A percentile compares a stretch with the other conserved stretches of the same genome.
phyloP scores from a whole-genome alignment of 2,329 filamentous ascomycete species.

The Hymenoscyphus occultus region DNA sequence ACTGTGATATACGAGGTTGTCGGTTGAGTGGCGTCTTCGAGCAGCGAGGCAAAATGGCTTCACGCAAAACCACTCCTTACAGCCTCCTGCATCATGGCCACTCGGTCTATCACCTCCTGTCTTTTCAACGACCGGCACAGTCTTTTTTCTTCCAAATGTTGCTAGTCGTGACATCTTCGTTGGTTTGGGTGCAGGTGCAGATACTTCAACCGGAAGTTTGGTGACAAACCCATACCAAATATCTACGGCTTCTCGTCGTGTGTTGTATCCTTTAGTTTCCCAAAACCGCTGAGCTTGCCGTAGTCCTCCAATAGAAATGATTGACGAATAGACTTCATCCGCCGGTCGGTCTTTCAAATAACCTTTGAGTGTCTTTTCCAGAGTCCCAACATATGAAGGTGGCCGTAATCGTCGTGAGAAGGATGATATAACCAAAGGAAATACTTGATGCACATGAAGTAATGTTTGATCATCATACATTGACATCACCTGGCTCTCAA shows the following conservation, averaged over 20 bases:
- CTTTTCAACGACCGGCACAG: conserved; percentile 28
- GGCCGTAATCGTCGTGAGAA: conserved; percentile 61
- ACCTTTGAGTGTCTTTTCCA: conserved; percentile 61
- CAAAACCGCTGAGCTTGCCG: conserved; percentile 62
- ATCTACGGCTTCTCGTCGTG: conserved; percentile 56
- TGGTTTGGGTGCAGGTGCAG: conserved; percentile 38
- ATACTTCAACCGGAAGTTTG: conserved; percentile 41
- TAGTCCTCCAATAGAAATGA: conserved; percentile 58
- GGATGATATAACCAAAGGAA: conserved; percentile 61
- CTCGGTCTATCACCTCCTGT: conserved; percentile 26
- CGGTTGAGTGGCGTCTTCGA: conserved; percentile 27
- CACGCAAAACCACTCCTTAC: conserved; percentile 38
- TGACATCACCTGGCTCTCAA: conserved; percentile 59
- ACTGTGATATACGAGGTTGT: conserved; percentile 53
- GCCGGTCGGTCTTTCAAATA: conserved; percentile 61
- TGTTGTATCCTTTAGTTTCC: conserved; percentile 66
- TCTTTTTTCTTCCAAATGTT: conserved; percentile 57
- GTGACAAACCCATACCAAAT: conserved; percentile 54
- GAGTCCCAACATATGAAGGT: conserved; percentile 60
- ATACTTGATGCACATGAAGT: conserved; percentile 61
- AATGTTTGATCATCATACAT: conserved; percentile 64
- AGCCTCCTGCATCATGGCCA: conserved; percentile 29
- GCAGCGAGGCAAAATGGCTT: conserved; percentile 32
- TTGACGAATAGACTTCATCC: conserved; percentile 60
- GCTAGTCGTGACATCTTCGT: conserved; percentile 47